phyloP scores from a whole-genome alignment of 306 rosid species.

The Prunus dulcis region DNA sequence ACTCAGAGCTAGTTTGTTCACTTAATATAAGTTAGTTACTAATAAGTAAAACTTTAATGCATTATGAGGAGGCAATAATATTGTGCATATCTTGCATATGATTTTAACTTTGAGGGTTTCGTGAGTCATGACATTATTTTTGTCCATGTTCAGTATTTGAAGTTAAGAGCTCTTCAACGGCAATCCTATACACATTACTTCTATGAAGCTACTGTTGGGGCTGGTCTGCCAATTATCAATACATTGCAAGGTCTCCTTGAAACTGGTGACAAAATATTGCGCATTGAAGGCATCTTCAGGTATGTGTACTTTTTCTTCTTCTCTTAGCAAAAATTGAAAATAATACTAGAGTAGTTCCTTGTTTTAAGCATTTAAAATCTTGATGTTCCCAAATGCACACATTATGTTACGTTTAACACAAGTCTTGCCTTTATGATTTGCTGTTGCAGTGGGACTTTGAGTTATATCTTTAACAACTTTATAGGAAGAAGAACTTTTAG shows the following conservation, averaged over 20 bases:
- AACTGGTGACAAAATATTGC: constrained; percentile 94
- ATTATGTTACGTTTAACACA: not conserved
- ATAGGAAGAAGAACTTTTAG: constrained; percentile 63
- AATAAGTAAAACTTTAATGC: not conserved
- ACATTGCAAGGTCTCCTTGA: constrained; percentile 94
- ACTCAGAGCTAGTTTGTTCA: not conserved
- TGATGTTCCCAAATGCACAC: not conserved
- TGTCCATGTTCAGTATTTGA: constrained; percentile 67
- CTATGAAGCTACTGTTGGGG: constrained; percentile 98
- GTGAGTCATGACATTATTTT: not conserved
- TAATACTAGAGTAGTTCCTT: not conserved
- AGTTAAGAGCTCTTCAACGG: constrained; percentile 93
- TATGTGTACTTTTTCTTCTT: constrained; percentile 15
- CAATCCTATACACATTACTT: constrained; percentile 96
- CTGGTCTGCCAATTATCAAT: constrained; percentile 96
- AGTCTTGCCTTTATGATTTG: constrained; percentile 19
- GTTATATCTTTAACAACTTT: constrained; percentile 92
- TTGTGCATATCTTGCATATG: not conserved
- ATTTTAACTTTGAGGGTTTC: not conserved
- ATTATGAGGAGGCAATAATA: not conserved
- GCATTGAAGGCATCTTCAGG: constrained; percentile 99
- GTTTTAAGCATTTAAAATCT: not conserved
- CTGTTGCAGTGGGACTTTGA: constrained; percentile 93
- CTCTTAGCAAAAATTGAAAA: not conserved
- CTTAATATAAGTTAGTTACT: not conserved